These are phyloP conservation scores for Blumeriella jaapii DNA, from an alignment of 2,329 filamentous ascomycete species.

Conservation along the genomic window DNA sequence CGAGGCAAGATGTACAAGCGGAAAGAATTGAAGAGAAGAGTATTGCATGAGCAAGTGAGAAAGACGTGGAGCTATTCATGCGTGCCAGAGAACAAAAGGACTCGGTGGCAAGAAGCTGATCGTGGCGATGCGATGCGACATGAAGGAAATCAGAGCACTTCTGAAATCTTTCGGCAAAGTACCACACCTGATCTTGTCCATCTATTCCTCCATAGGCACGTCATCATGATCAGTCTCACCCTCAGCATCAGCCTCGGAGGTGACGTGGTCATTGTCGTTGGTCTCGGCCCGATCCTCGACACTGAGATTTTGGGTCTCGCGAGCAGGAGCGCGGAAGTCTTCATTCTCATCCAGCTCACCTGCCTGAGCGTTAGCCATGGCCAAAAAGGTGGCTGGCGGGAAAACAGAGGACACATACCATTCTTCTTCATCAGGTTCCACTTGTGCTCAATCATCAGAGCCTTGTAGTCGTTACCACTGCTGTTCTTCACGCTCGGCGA, in stretches of 20 bases:
- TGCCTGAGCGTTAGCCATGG: background rate
- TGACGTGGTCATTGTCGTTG: background rate
- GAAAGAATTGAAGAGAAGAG: too few species aligned
- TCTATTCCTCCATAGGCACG: conserved; percentile 5
- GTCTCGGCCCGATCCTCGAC: background rate
- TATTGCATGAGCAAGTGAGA: too few species aligned
- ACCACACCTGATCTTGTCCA: background rate
- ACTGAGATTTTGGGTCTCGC: conserved; percentile 1
- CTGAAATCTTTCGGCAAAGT: conserved; percentile 1
- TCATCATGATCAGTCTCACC: too few species aligned
- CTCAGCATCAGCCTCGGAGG: conserved; percentile 1
- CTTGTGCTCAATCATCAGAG: conserved; percentile 8
- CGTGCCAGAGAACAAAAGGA: conserved; percentile 1
- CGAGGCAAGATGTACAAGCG: too few species aligned
- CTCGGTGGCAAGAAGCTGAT: too few species aligned
- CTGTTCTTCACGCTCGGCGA: conserved; percentile 3
- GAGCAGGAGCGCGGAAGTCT: background rate
- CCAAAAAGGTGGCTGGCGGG: background rate
- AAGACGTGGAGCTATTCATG: too few species aligned
- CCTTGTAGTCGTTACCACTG: conserved; percentile 3
- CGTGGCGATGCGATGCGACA: too few species aligned
- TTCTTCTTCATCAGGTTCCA: conserved; percentile 7
- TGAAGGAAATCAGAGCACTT: too few species aligned
- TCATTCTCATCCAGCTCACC: conserved; percentile 4
- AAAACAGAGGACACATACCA: background rate